Base-by-base conservation (phyloP, 768 basidiomycete species). In the Tephrocybe rancida region DNA sequence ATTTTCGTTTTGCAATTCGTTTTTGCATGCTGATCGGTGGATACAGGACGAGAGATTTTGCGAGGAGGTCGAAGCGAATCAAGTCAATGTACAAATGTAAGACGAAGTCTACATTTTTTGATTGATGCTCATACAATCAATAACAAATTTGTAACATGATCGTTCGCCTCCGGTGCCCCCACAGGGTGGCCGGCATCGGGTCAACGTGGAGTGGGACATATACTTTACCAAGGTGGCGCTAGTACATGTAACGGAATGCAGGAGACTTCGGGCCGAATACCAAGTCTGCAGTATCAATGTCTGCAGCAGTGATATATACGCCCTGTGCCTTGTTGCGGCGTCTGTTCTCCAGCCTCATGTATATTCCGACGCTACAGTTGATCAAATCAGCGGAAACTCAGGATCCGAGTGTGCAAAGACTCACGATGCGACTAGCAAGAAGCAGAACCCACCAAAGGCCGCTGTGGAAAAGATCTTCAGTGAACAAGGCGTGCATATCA, bases 161-260 rank as follows among this genome's bases (percentile, higher is more conserved):
- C n/a, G n/a, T n/a, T n/a, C n/a, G n/a, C n/a, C n/a, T n/a, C n/a
- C n/a, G n/a, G n/a, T n/a, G n/a, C n/a, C n/a, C n/a, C n/a, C n/a
- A n/a, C n/a, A n/a, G n/a, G n/a, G n/a, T n/a, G n/a, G n/a, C n/a
- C n/a, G n/a, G n/a, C n/a, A n/a, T n/a, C n/a, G n/a, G n/a, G n/a
- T n/a, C n/a, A n/a, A n/a, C n/a, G n/a, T n/a, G n/a, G n/a, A n/a
- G n/a, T n/a, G n/a, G n/a, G n/a, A n/a, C n/a, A n/a, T n/a, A n/a
- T n/a, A n/a, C n/a, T n/a, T n/a, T n/a, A n/a, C n/a, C n/a, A n/a
- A n/a, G n/a, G n/a, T n/a, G n/a, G n/a, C n/a, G n/a, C 21, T 54
- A 79, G 61, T 78, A 78, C 78, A 78, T 79, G 55, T 77, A 81
- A 41, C 78, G 71, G 66, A 79, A 80, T 7, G 69, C 62, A 1